phyloP scores from a whole-genome alignment of 2,329 filamentous ascomycete genomes.

The Byssochlamys sp. region DNA sequence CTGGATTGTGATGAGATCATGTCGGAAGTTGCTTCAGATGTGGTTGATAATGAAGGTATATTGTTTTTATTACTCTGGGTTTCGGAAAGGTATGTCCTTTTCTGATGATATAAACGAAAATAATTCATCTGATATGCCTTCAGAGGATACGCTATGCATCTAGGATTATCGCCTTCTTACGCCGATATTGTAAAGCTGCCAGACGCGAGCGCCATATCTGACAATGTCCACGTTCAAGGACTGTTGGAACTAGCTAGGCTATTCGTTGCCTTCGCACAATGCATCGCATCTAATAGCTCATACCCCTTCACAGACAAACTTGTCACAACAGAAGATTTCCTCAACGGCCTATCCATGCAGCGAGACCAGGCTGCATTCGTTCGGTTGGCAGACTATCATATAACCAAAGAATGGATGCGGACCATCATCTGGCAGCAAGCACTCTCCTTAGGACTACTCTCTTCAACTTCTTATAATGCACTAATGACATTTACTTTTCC shows the following conservation, averaged over 20 bases:
- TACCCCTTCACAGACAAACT: conserved; percentile 3
- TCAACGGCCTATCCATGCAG: conserved; percentile 11
- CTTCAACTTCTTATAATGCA: conserved; percentile 12
- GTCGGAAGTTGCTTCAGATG: neutral
- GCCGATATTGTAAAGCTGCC: conserved; percentile 6
- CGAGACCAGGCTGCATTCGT: conserved; percentile 9
- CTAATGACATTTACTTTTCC: conserved; percentile 20
- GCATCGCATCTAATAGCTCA: conserved; percentile 4
- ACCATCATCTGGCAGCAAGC: conserved; percentile 24
- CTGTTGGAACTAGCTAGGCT: conserved; percentile 16
- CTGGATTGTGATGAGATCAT: conserved; percentile 10
- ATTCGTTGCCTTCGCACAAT: conserved; percentile 17
- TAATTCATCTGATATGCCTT: neutral
- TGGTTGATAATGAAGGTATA: conserved; percentile 17
- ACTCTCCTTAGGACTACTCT: conserved; percentile 16
- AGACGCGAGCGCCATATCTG: neutral
- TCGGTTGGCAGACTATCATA: conserved; percentile 19
- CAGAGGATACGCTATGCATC: conserved; percentile 23
- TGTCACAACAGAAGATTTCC: conserved; percentile 12
- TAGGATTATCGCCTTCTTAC: conserved; percentile 19
- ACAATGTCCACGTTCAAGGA: conserved; percentile 14
- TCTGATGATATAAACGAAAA: neutral
- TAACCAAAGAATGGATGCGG: conserved; percentile 24
- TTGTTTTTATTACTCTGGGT: conserved; percentile 21
- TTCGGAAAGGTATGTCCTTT: conserved; percentile 17